Conservation (phyloP, 1,284 basidiomycete species). For the Hymenochaete sp. region DNA sequence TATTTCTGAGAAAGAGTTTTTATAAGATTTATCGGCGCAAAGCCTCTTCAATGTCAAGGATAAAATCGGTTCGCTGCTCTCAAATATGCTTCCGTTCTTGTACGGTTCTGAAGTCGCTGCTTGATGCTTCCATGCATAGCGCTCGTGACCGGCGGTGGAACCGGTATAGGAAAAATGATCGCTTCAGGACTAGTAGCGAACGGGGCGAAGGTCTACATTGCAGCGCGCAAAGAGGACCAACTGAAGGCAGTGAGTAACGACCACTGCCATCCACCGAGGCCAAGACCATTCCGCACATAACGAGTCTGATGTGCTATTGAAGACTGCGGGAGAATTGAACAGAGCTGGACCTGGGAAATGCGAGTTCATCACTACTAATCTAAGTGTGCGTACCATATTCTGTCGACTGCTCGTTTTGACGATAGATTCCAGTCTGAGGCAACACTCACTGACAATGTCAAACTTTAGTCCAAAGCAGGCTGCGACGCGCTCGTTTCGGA, state of each 20-base stretch:
- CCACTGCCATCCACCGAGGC: background rate
- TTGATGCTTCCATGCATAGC: slow-evolving; percentile 32
- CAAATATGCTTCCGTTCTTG: background rate
- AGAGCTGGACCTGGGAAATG: slow-evolving; percentile 50
- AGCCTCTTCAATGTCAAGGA: slow-evolving; percentile 68
- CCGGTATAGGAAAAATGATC: slow-evolving; percentile 77
- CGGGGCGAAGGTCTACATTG: slow-evolving; percentile 80
- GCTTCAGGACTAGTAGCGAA: slow-evolving; percentile 74
- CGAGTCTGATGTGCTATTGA: background rate
- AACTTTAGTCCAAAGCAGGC: slow-evolving; percentile 60
- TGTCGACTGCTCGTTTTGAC: slow-evolving; percentile 1
- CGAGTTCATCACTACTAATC: slow-evolving; percentile 65
- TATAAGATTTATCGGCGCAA: slow-evolving; percentile 52
- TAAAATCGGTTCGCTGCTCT: slow-evolving; percentile 53
- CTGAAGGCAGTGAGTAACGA: slow-evolving; percentile 55
- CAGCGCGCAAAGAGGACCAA: slow-evolving; percentile 70
- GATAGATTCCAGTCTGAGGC: no score
- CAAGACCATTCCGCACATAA: background rate
- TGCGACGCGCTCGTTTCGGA: slow-evolving; percentile 66
- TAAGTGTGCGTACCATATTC: slow-evolving; percentile 42
- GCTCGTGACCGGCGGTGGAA: slow-evolving; percentile 73
- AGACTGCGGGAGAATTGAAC: slow-evolving; percentile 56
- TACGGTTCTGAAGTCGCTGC: slow-evolving; percentile 8
- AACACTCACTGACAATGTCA: slow-evolving; percentile 5
- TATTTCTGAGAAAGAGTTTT: no score